Evolutionary conservation across 164 flowering plant species (phyloP).

Genomic region (Aristolochia californica): DNA sequence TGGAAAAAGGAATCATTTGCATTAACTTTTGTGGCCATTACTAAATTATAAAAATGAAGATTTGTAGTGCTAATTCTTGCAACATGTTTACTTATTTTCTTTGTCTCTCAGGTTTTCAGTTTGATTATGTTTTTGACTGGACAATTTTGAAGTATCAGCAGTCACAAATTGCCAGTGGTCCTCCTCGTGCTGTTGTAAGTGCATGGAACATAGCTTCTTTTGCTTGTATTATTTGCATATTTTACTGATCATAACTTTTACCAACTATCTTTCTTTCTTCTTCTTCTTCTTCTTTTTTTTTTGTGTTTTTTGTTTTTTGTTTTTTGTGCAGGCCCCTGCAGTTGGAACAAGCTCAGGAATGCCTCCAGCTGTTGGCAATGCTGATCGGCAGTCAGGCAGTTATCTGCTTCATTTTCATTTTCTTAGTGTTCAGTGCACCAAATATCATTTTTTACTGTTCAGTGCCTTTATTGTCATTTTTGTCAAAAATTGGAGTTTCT

Average conservation of each 20-base stretch:
- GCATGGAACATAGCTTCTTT: background rate
- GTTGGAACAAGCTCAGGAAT: conserved; percentile 68
- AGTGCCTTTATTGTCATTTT: too few species aligned
- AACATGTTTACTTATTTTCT: too few species aligned
- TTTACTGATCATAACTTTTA: conserved; percentile 5
- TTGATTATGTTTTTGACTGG: conserved; percentile 92
- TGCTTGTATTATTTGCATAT: background rate
- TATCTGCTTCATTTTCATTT: background rate
- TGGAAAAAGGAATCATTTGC: too few species aligned
- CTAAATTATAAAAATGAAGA: too few species aligned
- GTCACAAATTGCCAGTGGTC: conserved; percentile 65
- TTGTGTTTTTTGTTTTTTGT: background rate
- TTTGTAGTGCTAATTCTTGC: too few species aligned
- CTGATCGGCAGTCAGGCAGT: conserved; percentile 49
- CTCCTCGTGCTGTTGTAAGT: conserved; percentile 54
- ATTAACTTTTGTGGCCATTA: too few species aligned
- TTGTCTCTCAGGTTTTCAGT: conserved; percentile 75
- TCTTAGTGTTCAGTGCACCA: background rate
- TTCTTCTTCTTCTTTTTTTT: too few species aligned
- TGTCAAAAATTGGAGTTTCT: too few species aligned
- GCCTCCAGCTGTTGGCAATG: conserved; percentile 36
- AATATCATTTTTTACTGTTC: too few species aligned
- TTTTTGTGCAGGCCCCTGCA: conserved; percentile 37
- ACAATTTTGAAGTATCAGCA: conserved; percentile 87
- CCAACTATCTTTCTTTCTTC: too few species aligned